phyloP scores from a whole-genome alignment of 148 eudicot genomes.

The Chenopodium formosanum region DNA sequence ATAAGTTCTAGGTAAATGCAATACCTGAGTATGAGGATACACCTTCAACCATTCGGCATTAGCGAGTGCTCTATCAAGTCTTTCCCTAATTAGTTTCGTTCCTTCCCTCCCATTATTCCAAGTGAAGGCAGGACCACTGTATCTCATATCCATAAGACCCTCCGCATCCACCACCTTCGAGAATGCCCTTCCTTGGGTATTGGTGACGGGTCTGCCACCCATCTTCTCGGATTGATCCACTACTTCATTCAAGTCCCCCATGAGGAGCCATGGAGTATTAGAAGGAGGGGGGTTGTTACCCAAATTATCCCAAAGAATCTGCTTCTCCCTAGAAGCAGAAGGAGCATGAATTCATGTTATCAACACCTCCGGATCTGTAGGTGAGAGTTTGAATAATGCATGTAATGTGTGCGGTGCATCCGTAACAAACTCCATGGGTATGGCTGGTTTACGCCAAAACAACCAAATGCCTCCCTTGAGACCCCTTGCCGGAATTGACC shows the following conservation, averaged over 20 bases:
- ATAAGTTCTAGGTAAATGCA: background rate
- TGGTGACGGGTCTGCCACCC: background rate
- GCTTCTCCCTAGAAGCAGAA: background rate
- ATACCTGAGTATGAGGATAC: background rate
- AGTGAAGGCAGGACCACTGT: background rate
- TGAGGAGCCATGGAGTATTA: background rate
- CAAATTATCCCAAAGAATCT: background rate
- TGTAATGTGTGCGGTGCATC: too few species aligned
- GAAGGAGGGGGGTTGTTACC: background rate
- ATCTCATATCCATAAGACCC: background rate
- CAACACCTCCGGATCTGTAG: too few species aligned
- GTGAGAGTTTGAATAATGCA: too few species aligned
- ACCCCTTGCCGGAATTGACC: too few species aligned
- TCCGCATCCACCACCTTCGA: background rate
- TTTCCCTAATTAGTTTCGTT: background rate
- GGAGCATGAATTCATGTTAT: too few species aligned
- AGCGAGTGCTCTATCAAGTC: background rate
- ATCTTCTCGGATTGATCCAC: background rate
- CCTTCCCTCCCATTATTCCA: background rate
- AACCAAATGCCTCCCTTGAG: too few species aligned
- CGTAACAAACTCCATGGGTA: too few species aligned
- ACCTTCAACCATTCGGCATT: background rate
- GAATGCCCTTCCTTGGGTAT: background rate
- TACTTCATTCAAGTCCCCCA: background rate
- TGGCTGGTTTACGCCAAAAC: too few species aligned